Conservation (phyloP, 164 flowering plant species). For the Dillenia turbinata region DNA sequence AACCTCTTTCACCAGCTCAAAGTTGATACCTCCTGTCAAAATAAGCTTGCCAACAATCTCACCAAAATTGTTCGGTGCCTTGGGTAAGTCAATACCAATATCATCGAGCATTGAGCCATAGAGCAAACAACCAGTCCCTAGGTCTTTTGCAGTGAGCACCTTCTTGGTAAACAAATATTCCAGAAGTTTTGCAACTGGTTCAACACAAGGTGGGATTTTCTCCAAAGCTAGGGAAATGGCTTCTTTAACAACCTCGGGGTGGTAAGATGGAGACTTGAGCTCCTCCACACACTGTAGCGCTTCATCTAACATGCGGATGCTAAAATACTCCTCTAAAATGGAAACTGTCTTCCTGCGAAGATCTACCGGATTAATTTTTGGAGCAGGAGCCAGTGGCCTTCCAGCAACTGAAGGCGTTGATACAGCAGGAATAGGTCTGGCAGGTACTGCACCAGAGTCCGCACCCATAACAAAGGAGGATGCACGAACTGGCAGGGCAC, state of each 20-base stretch:
- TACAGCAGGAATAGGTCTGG: conserved; percentile 23
- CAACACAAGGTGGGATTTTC: conserved; percentile 63
- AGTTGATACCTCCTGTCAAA: conserved; percentile 48
- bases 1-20: conserved; percentile 55
- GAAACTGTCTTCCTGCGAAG: conserved; percentile 58
- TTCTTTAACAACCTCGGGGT: conserved; percentile 77
- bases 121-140: conserved; percentile 59
- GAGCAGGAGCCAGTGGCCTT: conserved; percentile 29
- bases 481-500: conserved; percentile 29
- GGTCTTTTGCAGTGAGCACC: conserved; percentile 45
- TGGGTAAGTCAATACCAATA: conserved; percentile 79
- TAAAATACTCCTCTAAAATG: conserved; percentile 82
- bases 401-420: conserved; percentile 26
- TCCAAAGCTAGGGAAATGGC: conserved; percentile 68
- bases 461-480: conserved; percentile 22
- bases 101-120: conserved; percentile 72
- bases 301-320: conserved; percentile 58
- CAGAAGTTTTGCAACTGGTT: conserved; percentile 56
- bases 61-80: conserved; percentile 80
- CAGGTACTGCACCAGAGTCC: conserved; percentile 25
- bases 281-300: conserved; percentile 86
- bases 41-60: conserved; percentile 60
- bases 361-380: conserved; percentile 32
- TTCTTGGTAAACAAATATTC: conserved; percentile 48
- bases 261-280: conserved; percentile 63